Percentiles rank a stretch among this genome's conserved stretches.
phyloP scores from a whole-genome alignment of 176 grass and related monocot species.

The Oryza officinalis region DNA sequence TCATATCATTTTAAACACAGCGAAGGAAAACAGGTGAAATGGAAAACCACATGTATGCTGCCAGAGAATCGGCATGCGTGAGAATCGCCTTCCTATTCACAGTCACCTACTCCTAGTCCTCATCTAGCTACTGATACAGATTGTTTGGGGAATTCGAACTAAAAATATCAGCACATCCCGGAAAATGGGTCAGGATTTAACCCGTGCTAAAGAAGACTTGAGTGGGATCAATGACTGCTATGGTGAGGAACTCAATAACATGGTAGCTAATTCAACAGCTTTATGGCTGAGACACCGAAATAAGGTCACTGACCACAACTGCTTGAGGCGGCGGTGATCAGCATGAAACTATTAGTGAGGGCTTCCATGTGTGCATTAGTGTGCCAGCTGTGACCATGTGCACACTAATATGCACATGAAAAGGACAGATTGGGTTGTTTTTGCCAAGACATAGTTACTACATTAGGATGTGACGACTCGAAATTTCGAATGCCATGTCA shows the following conservation, averaged over 20 bases:
- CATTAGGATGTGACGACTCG: background rate
- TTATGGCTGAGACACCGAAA: background rate
- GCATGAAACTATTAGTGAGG: background rate
- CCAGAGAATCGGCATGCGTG: background rate
- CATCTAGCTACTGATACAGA: background rate
- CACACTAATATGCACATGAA: background rate
- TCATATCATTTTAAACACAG: too few species aligned
- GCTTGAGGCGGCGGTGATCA: background rate
- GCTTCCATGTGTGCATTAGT: background rate
- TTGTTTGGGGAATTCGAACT: background rate
- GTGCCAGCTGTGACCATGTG: background rate
- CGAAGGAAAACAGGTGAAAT: too few species aligned
- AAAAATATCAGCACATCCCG: background rate
- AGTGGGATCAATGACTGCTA: background rate
- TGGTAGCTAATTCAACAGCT: background rate
- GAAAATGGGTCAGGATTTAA: background rate
- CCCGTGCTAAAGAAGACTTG: background rate
- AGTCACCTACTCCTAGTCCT: background rate
- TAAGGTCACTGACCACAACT: background rate
- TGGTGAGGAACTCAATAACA: background rate
- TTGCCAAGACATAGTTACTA: background rate
- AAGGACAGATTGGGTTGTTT: background rate
- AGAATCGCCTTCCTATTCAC: background rate
- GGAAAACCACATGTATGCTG: too few species aligned
- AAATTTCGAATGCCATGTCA: background rate